These are phyloP conservation scores for Helicocarpus griseus DNA, from an alignment of 2,329 filamentous ascomycete genomes.

Conservation along the genomic window DNA sequence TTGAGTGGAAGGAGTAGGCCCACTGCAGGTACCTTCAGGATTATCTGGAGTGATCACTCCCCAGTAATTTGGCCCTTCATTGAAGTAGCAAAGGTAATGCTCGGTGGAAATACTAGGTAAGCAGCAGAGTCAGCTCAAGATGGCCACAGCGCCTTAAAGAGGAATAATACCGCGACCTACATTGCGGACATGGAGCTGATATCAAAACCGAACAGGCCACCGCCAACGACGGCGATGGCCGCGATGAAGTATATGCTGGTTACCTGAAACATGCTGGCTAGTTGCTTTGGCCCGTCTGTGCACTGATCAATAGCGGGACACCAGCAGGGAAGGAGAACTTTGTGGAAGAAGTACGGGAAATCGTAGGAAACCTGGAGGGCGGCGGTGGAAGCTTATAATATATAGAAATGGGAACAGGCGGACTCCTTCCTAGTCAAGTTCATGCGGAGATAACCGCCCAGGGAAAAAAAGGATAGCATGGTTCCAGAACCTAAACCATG, in stretches of 20 bases:
- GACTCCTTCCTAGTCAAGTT: too few species aligned
- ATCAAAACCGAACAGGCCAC: slow-evolving; percentile 50
- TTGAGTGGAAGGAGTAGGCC: slow-evolving; percentile 41
- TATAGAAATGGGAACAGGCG: too few species aligned
- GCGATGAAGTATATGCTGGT: slow-evolving; percentile 47
- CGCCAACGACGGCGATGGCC: slow-evolving; percentile 47
- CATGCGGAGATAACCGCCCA: too few species aligned
- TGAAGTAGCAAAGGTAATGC: slow-evolving; percentile 47
- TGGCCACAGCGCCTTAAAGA: not conserved
- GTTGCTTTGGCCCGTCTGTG: too few species aligned
- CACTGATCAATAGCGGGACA: too few species aligned
- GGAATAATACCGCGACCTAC: slow-evolving; percentile 14
- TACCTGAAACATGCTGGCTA: slow-evolving; percentile 24
- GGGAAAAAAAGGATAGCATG: too few species aligned
- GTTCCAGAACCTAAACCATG: too few species aligned
- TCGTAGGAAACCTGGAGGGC: too few species aligned
- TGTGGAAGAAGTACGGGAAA: too few species aligned
- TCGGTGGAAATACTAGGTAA: slow-evolving; percentile 38
- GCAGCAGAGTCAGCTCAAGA: not conserved
- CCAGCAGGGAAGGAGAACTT: too few species aligned
- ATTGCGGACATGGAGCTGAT: slow-evolving; percentile 44
- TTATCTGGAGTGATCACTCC: slow-evolving; percentile 13
- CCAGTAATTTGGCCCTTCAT: slow-evolving; percentile 16
- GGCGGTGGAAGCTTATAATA: too few species aligned
- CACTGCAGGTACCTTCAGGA: slow-evolving; percentile 35